phyloP scores from a whole-genome alignment of 495 filamentous ascomycete genomes.

The Xylaria scruposa region DNA sequence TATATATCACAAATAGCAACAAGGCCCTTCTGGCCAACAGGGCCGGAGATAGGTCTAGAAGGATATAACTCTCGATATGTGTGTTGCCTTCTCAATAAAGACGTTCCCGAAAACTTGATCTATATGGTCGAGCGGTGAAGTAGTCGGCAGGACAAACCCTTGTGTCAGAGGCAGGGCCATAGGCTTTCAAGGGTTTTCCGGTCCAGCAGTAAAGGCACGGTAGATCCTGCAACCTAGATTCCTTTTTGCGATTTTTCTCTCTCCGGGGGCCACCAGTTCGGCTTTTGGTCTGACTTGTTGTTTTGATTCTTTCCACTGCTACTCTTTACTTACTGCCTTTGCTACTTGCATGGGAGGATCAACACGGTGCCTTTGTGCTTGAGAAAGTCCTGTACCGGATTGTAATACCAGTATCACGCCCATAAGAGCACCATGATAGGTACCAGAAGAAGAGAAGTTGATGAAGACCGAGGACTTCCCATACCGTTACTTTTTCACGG shows the following conservation, averaged over 20 bases:
- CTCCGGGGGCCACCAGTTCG: neutral
- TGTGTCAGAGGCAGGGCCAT: conserved; percentile 7
- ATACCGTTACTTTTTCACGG: neutral
- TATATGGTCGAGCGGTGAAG: conserved; percentile 3
- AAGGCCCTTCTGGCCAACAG: neutral
- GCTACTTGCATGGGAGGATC: neutral
- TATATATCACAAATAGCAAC: neutral
- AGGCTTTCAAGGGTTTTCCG: conserved; percentile 1
- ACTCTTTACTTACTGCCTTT: too few relatives aligned
- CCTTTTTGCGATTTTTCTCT: neutral
- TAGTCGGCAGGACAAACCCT: conserved; percentile 2
- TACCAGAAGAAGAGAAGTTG: neutral
- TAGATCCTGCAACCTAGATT: neutral
- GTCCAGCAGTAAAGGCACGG: neutral
- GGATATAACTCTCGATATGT: conserved; percentile 1
- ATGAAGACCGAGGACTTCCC: neutral
- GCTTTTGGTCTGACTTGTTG: neutral
- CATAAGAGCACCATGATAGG: neutral
- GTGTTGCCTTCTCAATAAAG: neutral
- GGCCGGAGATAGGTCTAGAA: neutral
- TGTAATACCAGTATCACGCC: neutral
- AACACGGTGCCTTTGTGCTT: neutral
- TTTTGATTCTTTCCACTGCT: neutral
- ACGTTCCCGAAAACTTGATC: neutral
- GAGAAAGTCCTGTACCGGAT: neutral